Conservation (phyloP, 73 alveolate genomes). For the Paramecium caudatum region DNA sequence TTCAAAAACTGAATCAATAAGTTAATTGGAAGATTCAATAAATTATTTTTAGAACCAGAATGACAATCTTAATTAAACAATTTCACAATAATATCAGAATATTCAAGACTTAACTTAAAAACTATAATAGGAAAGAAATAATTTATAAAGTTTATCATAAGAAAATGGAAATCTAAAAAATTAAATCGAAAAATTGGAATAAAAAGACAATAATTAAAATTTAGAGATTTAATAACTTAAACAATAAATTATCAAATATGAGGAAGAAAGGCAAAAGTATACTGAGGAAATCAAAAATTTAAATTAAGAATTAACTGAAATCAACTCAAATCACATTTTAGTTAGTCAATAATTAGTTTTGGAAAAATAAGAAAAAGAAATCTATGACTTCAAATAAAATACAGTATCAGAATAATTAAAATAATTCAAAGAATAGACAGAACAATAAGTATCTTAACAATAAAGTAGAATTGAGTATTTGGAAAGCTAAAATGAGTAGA, state of each 20-base stretch:
- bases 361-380: neutral
- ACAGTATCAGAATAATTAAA: neutral
- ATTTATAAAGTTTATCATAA: neutral
- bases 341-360: neutral
- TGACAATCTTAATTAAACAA: neutral
- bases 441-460: neutral
- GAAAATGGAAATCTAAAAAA: neutral
- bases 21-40: constrained; percentile 8
- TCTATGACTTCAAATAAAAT: neutral
- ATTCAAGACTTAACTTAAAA: neutral
- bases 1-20: constrained; percentile 31
- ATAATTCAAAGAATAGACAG: constrained; percentile 1
- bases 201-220: neutral
- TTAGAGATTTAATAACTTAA: neutral
- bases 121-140: neutral
- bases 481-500: neutral
- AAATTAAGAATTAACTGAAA: neutral
- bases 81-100: neutral
- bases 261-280: neutral
- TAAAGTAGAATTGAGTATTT: neutral
- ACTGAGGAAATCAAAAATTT: neutral
- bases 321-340: neutral
- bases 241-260: neutral
- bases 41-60: neutral
- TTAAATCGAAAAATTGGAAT: neutral